Evolutionary conservation across 495 filamentous ascomycete genomes (phyloP).

Genomic region (Aspergillus bertholletiae): DNA sequence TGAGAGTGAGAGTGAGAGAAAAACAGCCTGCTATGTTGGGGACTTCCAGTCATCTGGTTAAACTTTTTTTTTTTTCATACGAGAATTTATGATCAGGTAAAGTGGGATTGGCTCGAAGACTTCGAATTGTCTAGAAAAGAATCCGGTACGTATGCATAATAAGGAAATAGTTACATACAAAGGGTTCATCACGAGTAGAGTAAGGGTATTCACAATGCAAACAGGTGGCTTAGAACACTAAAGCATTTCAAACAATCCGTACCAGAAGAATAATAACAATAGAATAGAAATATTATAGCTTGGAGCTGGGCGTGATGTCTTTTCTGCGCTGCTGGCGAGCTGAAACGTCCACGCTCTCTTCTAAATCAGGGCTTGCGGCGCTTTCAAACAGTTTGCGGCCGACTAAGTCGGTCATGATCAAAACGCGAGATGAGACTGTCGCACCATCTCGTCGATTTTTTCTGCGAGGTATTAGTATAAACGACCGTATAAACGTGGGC

Average conservation of each 20-base stretch:
- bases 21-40: too few species aligned
- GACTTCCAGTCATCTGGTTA: too few species aligned
- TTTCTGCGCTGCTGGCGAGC: constrained; percentile 37
- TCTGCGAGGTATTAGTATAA: constrained; percentile 17
- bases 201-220: constrained; percentile 7
- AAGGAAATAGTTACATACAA: too few species aligned
- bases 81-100: too few species aligned
- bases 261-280: neutral
- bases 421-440: constrained; percentile 80
- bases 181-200: neutral
- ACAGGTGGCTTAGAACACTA: neutral
- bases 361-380: constrained; percentile 27
- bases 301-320: constrained; percentile 31
- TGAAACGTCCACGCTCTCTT: constrained; percentile 29
- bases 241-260: neutral
- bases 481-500: neutral
- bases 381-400: constrained; percentile 47
- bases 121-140: too few species aligned
- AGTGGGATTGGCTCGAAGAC: too few species aligned
- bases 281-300: constrained; percentile 22
- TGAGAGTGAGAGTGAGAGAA: too few species aligned
- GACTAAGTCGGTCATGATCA: constrained; percentile 65
- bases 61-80: too few species aligned
- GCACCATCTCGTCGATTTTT: constrained; percentile 92
- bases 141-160: too few species aligned